phyloP scores from a whole-genome alignment of 2,329 filamentous ascomycete species.

The Talaromyces sp. region DNA sequence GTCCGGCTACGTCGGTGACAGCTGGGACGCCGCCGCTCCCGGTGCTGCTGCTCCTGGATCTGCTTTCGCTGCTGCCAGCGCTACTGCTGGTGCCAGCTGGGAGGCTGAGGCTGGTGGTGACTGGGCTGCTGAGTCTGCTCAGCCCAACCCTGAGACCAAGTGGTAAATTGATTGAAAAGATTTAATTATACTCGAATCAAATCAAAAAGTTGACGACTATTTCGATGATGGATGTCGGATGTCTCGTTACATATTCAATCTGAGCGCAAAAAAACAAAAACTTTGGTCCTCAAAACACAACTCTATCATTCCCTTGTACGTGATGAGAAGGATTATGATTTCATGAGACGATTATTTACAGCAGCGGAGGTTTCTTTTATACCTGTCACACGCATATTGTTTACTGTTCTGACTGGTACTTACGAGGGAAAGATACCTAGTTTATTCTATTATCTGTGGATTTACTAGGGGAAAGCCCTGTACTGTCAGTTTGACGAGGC shows the following conservation, averaged over 20 bases:
- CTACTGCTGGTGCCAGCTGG: conserved; percentile 68
- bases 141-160: conserved; percentile 37
- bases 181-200: neutral
- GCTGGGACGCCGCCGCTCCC: conserved; percentile 77
- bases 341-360: conserved; percentile 19
- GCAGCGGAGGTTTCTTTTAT: conserved; percentile 23
- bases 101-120: conserved; percentile 55
- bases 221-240: conserved; percentile 9
- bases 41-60: conserved; percentile 63
- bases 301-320: neutral
- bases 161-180: conserved; percentile 35
- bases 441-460: conserved; percentile 43
- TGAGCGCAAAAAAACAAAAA: neutral
- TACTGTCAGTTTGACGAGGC: conserved; percentile 68
- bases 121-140: conserved; percentile 53
- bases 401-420: conserved; percentile 66
- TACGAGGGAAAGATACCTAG: conserved; percentile 99
- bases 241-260: conserved; percentile 10
- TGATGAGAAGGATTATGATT: conserved; percentile 16
- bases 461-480: conserved; percentile 93
- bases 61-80: conserved; percentile 66
- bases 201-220: conserved; percentile 9
- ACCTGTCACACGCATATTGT: conserved; percentile 37
- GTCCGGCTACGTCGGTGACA: conserved; percentile 69
- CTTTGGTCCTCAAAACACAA: conserved; percentile 2